These are phyloP conservation scores for Tillandsia leiboldiana DNA, from an alignment of 176 grass and related monocot genomes.

Conservation along the genomic window DNA sequence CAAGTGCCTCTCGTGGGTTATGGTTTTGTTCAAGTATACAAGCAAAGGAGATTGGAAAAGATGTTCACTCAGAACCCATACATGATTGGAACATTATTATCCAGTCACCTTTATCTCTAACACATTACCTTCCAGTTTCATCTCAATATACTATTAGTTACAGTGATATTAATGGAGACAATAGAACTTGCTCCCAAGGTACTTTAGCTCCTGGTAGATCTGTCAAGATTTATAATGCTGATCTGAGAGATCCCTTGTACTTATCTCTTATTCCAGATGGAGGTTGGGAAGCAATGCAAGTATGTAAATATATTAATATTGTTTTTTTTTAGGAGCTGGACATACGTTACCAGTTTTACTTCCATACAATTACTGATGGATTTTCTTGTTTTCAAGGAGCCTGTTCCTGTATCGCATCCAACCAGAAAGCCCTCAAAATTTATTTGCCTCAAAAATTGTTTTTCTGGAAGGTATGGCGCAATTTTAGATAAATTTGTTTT, in stretches of 20 bases:
- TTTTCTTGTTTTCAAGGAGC: constrained; percentile 52
- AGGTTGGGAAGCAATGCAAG: constrained; percentile 66
- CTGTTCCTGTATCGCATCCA: constrained; percentile 85
- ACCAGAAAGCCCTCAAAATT: constrained; percentile 60
- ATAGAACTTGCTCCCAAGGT: constrained; percentile 48
- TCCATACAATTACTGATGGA: constrained; percentile 21
- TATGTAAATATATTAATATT: constrained; percentile 34
- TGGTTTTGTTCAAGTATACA: constrained; percentile 89
- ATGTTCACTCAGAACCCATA: constrained; percentile 70
- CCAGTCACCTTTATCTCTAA: constrained; percentile 63
- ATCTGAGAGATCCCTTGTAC: constrained; percentile 67
- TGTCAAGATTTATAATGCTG: constrained; percentile 68
- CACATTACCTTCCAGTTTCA: constrained; percentile 80
- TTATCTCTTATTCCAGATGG: constrained; percentile 77
- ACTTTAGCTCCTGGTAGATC: constrained; percentile 57
- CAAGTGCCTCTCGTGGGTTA: constrained; percentile 38
- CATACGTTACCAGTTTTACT: constrained; percentile 11
- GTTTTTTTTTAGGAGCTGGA: constrained; percentile 15
- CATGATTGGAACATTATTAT: constrained; percentile 78
- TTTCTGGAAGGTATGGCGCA: constrained; percentile 52
- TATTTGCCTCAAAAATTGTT: constrained; percentile 63
- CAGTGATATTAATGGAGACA: constrained; percentile 34
- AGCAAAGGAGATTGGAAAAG: constrained; percentile 92
- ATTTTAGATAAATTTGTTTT: not conserved
- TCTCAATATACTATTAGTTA: constrained; percentile 52